Evolutionary conservation across 768 basidiomycete genomes (phyloP).

Genomic region (Wakefieldia striispora): DNA sequence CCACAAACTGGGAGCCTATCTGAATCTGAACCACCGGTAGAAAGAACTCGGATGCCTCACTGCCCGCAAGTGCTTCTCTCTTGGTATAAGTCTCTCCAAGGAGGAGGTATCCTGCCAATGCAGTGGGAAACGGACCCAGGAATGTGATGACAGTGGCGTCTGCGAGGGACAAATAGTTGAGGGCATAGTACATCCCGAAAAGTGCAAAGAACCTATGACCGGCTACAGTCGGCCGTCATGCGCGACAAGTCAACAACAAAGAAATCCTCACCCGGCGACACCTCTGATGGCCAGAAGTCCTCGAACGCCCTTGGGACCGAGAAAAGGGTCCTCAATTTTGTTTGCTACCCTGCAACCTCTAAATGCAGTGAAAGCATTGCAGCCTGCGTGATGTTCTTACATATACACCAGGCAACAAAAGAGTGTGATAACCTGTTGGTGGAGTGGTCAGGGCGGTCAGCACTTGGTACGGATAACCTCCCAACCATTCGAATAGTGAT

Average conservation of each 20-base stretch:
- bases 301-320: slow-evolving; percentile 71
- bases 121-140: slow-evolving; percentile 64
- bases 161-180: slow-evolving; percentile 73
- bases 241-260: background rate
- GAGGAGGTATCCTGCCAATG: slow-evolving; percentile 58
- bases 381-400: slow-evolving; percentile 19
- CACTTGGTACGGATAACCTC: background rate
- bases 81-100: slow-evolving; percentile 57
- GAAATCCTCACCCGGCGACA: slow-evolving; percentile 52
- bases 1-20: slow-evolving; percentile 46
- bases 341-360: slow-evolving; percentile 31
- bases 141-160: slow-evolving; percentile 80
- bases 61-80: slow-evolving; percentile 54
- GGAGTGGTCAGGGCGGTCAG: background rate
- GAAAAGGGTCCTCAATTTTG: slow-evolving; percentile 53
- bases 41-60: slow-evolving; percentile 25
- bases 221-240: background rate
- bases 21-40: background rate
- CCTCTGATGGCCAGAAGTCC: slow-evolving; percentile 56
- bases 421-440: slow-evolving; percentile 47
- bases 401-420: slow-evolving; percentile 53
- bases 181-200: slow-evolving; percentile 65
- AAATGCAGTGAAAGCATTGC: background rate
- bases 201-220: slow-evolving; percentile 64
- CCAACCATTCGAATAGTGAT: slow-evolving; percentile 60